Conservation (phyloP, 2,329 filamentous ascomycete genomes). For the Paecilomyces formosus region DNA sequence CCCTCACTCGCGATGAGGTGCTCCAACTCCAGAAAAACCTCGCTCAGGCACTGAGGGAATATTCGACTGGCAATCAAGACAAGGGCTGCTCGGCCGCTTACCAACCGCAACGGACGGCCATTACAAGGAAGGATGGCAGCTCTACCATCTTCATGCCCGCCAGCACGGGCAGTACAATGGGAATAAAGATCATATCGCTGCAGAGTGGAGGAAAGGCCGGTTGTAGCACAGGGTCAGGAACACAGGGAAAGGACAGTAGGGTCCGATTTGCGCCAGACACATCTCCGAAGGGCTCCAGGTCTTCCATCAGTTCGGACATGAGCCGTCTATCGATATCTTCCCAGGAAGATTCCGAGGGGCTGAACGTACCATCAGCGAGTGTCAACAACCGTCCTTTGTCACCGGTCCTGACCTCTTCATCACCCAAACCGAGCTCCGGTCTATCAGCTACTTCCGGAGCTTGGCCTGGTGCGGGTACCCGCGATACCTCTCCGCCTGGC, state of each 20-base stretch:
- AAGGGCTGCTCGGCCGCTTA: slow-evolving; percentile 52
- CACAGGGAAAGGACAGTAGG: not conserved
- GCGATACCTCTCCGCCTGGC: slow-evolving; percentile 46
- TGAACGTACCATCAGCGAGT: not conserved
- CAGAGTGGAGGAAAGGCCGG: slow-evolving; percentile 25
- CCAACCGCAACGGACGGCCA: slow-evolving; percentile 54
- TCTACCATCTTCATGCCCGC: slow-evolving; percentile 63
- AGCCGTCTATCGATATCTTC: slow-evolving; percentile 3
- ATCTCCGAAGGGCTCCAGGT: not conserved
- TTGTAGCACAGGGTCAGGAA: not conserved
- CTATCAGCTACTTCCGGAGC: slow-evolving; percentile 23
- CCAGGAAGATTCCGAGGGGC: slow-evolving; percentile 5
- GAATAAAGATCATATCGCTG: slow-evolving; percentile 59
- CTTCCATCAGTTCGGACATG: not conserved
- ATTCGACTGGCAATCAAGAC: slow-evolving; percentile 55
- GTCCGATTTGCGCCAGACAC: not conserved
- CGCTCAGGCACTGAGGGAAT: slow-evolving; percentile 55
- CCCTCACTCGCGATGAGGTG: slow-evolving; percentile 51
- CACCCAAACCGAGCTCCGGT: slow-evolving; percentile 1
- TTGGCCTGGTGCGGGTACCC: slow-evolving; percentile 26
- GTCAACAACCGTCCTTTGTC: not conserved
- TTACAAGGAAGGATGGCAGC: slow-evolving; percentile 54
- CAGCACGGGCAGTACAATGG: slow-evolving; percentile 51
- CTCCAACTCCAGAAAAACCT: slow-evolving; percentile 50
- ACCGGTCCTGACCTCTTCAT: not conserved